Base-by-base conservation (phyloP, 768 basidiomycete species). In the Rhodocollybia butyracea region DNA sequence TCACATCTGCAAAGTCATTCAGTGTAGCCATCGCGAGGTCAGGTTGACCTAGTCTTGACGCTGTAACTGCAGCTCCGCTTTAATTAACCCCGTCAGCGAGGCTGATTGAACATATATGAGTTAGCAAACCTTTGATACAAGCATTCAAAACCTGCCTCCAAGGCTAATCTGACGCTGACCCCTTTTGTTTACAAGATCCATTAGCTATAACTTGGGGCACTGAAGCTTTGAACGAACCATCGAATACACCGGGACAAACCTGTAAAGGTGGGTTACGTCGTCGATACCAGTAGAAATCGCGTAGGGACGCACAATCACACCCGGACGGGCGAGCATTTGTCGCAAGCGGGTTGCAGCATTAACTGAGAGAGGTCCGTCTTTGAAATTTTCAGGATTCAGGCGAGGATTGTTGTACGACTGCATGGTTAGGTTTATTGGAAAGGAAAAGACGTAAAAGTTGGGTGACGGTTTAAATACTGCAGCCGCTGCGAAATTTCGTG, bases 21-120 rank as follows among this genome's bases (percentile, higher is more conserved):
- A 79, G 65, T 17, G 79, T 81, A 15, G 80, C 78, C 54, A 82
- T 79, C 4, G 79, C 81, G 36, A 83, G 64, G 61, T 83, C 81
- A 8, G 80, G 79, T 63, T 77, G 76, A 29, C 80, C 81, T 26
- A 81, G 75, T 50, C 76, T 74, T 10, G 80, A 81, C 2, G 81
- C 81, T 1, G 80, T 81, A 0, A 81, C 82, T 3, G 78, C 75
- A 22, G 77, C 75, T 43, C 77, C 76, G 48, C 70, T 73, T 39
- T 3, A 48, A 46, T 19, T 40, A 26, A 40, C 22, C 5, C 15
- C n/a, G 22, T 21, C 7, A 15, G n/a, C 19, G 17, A 42, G 29
- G n/a, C 7, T 31, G n/a, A n/a, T 6, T 47, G 51, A 10, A 17
- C 19, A 50, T n/a, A 15, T n/a, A 30, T 15, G 26, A 27, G 24